Evolutionary conservation across 768 basidiomycete species (phyloP), one percentile per base, ranked within the genome.

Genomic region (Goffeauzyma gilvescens): DNA sequence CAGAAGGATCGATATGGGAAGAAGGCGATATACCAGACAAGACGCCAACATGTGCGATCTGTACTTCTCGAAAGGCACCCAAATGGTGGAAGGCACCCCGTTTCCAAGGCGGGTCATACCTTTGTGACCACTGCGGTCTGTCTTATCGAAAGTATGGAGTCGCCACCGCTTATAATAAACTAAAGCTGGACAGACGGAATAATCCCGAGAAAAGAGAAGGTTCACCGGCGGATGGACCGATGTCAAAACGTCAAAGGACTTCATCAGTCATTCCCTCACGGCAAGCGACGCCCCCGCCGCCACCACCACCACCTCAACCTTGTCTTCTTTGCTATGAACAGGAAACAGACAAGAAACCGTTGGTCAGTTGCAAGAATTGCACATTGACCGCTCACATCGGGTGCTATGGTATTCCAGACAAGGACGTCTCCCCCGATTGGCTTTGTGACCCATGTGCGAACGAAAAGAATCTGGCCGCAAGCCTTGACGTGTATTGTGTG

Each of bases 61-160:
- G 86, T 60, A 70, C 79, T 37, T 81, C 80, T 6, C 75, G 77
- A 42, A 81, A 84, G 46, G 80, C 80, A 5, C 69, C 69, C 27
- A 66, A 64, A 2, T 93, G 86, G 86, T 93, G 84, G 84, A 82
- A 81, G 59, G 84, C 85, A 12, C 87, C 86, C 2, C 82, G 82
- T 57, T 81, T 79, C 17, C 71, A 89, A n/a, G 62, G 70, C 0
- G 79, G 79, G 2, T 71, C 70, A 45, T 72, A 85, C 28, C 74
- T 90, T 41, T 93, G 86, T 58, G 82, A 89, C 34, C 69, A 63
- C 22, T 93, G 86, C 55, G 86, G 60, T 10, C 72, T 75, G 33
- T 80, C 79, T 50, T 93, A 84, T 79, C 71, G 86, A 52, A 93
- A 89, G 64, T 93, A 93, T 59, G 86, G 83, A 0, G 85, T 89